phyloP scores from a whole-genome alignment of 2,329 filamentous ascomycete genomes.

The Teratosphaeria viscida region DNA sequence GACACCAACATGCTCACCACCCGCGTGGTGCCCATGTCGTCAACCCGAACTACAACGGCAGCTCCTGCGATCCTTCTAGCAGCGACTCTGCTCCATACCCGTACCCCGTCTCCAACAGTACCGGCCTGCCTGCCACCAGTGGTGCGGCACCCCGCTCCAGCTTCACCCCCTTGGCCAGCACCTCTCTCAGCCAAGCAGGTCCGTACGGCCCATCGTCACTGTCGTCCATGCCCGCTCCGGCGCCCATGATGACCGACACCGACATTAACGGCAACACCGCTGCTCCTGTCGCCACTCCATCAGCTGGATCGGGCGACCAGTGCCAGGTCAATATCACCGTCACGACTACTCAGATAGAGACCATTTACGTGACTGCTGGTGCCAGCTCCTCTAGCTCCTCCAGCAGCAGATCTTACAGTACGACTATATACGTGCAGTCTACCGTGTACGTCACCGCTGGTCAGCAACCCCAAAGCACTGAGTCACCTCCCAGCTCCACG shows the following conservation, averaged over 20 bases:
- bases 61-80: slow-evolving; percentile 11
- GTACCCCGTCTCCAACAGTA: slow-evolving; percentile 19
- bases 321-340: slow-evolving; percentile 6
- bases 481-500: not conserved
- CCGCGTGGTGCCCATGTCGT: slow-evolving; percentile 1
- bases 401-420: slow-evolving; percentile 1
- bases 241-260: not conserved
- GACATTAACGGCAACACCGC: slow-evolving; percentile 1
- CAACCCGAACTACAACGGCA: slow-evolving; percentile 11
- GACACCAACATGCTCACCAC: slow-evolving; percentile 15
- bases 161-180: not conserved
- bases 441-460: not conserved
- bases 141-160: slow-evolving; percentile 3
- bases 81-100: slow-evolving; percentile 18
- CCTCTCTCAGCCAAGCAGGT: not conserved
- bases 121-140: slow-evolving; percentile 17
- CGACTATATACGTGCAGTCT: slow-evolving; percentile 2
- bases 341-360: slow-evolving; percentile 5
- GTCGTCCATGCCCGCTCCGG: not conserved
- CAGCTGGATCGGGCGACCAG: not conserved
- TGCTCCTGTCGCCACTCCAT: not conserved
- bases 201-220: not conserved
- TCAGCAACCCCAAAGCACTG: not conserved
- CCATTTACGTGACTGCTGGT: slow-evolving; percentile 1
- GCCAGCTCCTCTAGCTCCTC: not conserved